Percentiles rank a stretch among this genome's conserved stretches.
Conservation (phyloP, 352 stramenopile species). For the Thraustochytrium striatum region DNA sequence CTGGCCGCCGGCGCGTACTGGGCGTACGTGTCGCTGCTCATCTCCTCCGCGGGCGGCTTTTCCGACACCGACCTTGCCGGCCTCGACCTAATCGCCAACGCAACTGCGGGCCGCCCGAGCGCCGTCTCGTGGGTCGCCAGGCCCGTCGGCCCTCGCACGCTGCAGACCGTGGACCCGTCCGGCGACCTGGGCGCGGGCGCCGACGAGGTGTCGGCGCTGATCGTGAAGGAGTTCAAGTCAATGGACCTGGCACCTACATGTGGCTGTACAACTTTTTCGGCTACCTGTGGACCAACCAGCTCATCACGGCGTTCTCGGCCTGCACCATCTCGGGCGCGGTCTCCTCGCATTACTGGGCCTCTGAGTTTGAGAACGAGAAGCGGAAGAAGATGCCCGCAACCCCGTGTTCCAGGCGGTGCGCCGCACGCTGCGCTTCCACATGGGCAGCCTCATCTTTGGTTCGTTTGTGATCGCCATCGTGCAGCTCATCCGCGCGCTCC, state of each 20-base stretch:
- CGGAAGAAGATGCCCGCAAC: conserved; percentile 62
- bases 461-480: conserved; percentile 72
- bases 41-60: conserved; percentile 28
- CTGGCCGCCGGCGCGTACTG: conserved; percentile 60
- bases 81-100: conserved; percentile 8
- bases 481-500: conserved; percentile 65
- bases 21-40: conserved; percentile 35
- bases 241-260: conserved; percentile 14
- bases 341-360: conserved; percentile 69
- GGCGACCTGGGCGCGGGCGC: too few relatives aligned
- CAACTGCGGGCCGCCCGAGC: not conserved
- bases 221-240: conserved; percentile 15
- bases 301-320: conserved; percentile 73
- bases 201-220: too few relatives aligned
- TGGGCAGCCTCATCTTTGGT: conserved; percentile 70
- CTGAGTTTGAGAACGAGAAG: conserved; percentile 55
- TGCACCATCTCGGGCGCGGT: conserved; percentile 72
- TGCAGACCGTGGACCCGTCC: too few relatives aligned
- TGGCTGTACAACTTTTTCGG: conserved; percentile 69
- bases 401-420: conserved; percentile 66
- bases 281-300: conserved; percentile 72
- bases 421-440: conserved; percentile 73
- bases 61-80: not conserved
- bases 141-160: too few relatives aligned
- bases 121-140: too few relatives aligned